phyloP scores from a whole-genome alignment of 768 basidiomycete genomes.

The Lactifluus pinguis region DNA sequence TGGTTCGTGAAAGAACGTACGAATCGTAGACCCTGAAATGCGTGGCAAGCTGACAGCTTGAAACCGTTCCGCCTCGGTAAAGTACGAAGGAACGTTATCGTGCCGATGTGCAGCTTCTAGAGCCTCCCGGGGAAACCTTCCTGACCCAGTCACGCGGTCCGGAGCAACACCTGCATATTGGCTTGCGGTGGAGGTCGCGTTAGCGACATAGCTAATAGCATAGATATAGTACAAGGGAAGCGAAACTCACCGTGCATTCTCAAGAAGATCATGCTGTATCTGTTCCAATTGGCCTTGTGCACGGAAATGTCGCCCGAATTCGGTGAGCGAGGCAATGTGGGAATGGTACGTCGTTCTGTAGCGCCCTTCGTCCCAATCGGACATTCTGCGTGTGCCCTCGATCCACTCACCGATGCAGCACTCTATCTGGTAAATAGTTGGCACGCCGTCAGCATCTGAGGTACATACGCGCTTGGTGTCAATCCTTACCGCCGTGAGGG shows the following conservation, averaged over 20 bases:
- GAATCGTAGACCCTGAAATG: too few species aligned
- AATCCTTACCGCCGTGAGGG: constrained; percentile 4
- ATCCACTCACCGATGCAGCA: constrained; percentile 7
- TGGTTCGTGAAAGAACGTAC: too few species aligned
- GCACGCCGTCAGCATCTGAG: background rate
- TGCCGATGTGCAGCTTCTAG: background rate
- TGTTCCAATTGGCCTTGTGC: background rate
- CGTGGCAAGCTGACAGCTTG: too few species aligned
- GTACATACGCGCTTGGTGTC: background rate
- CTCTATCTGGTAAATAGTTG: background rate
- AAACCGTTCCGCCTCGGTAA: too few species aligned
- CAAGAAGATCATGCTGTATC: background rate
- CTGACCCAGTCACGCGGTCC: background rate
- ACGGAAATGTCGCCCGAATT: background rate
- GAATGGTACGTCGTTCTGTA: background rate
- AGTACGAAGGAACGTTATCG: background rate
- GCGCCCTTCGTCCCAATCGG: background rate
- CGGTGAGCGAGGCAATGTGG: background rate
- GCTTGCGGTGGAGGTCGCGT: background rate
- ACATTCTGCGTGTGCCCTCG: background rate
- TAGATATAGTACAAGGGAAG: too few species aligned
- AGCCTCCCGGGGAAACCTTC: background rate
- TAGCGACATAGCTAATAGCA: background rate
- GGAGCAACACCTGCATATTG: background rate
- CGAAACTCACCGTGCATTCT: background rate